Conservation (phyloP, 768 basidiomycete species). For the Naganishia vaughanmartiniae region DNA sequence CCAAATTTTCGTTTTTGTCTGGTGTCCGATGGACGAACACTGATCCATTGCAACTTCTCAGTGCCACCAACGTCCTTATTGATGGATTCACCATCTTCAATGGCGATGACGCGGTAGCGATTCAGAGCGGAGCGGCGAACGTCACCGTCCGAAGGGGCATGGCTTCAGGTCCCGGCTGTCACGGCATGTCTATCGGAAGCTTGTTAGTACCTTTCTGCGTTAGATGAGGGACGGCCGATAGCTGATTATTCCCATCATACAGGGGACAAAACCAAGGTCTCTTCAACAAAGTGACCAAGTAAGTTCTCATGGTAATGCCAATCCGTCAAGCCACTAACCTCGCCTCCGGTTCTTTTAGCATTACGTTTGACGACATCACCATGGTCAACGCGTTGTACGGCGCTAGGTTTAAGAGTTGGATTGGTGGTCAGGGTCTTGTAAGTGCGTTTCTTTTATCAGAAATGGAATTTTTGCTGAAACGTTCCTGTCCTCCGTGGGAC, state of each 20-base stretch:
- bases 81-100: constrained; percentile 55
- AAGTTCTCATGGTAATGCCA: not conserved
- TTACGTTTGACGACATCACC: constrained; percentile 58
- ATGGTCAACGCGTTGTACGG: constrained; percentile 59
- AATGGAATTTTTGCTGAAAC: not conserved
- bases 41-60: not conserved
- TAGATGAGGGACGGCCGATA: not conserved
- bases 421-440: constrained; percentile 57
- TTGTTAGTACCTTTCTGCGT: constrained; percentile 34
- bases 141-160: constrained; percentile 57
- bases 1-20: not conserved
- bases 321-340: not conserved
- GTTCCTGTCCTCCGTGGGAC: not conserved
- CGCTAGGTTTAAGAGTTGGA: constrained; percentile 58
- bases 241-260: not conserved
- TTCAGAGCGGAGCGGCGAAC: constrained; percentile 57
- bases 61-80: constrained; percentile 39
- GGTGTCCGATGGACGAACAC: not conserved
- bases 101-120: constrained; percentile 59
- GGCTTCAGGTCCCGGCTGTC: constrained; percentile 56
- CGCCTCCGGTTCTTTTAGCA: constrained; percentile 26
- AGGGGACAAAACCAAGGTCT: constrained; percentile 53
- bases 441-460: not conserved
- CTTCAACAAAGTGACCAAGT: constrained; percentile 54
- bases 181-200: constrained; percentile 58